Conservation (phyloP, 805 yeast species). For the Vanderwaltozyma yarrowii region DNA sequence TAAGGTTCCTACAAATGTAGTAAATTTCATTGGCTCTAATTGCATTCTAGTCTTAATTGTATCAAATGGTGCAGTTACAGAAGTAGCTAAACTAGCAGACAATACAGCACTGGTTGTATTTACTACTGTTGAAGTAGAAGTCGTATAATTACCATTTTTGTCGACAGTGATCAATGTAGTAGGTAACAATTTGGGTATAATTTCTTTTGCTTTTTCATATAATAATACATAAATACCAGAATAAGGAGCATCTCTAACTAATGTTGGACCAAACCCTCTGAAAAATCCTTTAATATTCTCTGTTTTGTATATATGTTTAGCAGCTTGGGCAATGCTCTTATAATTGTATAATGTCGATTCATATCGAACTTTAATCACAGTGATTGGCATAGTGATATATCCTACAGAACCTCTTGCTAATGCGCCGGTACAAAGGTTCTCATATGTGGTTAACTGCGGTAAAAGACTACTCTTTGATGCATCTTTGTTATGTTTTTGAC, state of each 20-base stretch:
- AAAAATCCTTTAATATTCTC: slow-evolving; percentile 65
- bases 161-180: slow-evolving; percentile 8
- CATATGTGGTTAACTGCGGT: slow-evolving; percentile 61
- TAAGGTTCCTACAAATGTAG: slow-evolving; percentile 34
- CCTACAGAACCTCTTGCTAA: slow-evolving; percentile 76
- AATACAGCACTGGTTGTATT: slow-evolving; percentile 68
- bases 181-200: slow-evolving; percentile 37
- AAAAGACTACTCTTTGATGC: slow-evolving; percentile 33
- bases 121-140: slow-evolving; percentile 41
- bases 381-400: slow-evolving; percentile 84
- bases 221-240: slow-evolving; percentile 86
- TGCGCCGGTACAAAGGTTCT: slow-evolving; percentile 70
- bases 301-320: slow-evolving; percentile 39
- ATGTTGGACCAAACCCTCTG: slow-evolving; percentile 79
- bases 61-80: slow-evolving; percentile 90
- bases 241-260: slow-evolving; percentile 87
- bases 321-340: slow-evolving; percentile 51
- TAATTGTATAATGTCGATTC: slow-evolving; percentile 75
- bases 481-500: slow-evolving; percentile 1
- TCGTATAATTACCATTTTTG: slow-evolving; percentile 20
- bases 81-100: slow-evolving; percentile 73
- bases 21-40: slow-evolving; percentile 42
- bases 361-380: slow-evolving; percentile 78
- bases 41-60: slow-evolving; percentile 90
- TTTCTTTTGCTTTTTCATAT: slow-evolving; percentile 64